phyloP scores from a whole-genome alignment of 169 alveolate species.

The Plasmodium gonderi region DNA sequence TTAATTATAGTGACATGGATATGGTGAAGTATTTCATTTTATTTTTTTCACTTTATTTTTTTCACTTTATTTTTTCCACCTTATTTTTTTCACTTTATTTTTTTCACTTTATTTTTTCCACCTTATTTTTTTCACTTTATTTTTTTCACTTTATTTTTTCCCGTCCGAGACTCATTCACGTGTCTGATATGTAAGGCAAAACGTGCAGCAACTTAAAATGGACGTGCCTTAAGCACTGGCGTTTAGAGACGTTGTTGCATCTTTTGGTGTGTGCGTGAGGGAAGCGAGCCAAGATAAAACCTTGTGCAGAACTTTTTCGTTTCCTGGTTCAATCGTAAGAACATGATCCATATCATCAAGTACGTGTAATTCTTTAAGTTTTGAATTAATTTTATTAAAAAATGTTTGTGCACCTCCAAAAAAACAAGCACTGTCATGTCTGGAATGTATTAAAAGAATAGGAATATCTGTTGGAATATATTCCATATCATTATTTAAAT shows the following conservation, averaged over 20 bases:
- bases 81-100: too few relatives aligned
- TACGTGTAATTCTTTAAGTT: conserved; percentile 7
- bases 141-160: too few relatives aligned
- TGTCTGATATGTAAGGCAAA: too few relatives aligned
- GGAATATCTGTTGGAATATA: conserved; percentile 76
- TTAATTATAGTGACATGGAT: too few relatives aligned
- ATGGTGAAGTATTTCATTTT: too few relatives aligned
- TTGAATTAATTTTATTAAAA: conserved; percentile 18
- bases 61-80: too few relatives aligned
- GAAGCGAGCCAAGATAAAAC: background rate
- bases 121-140: too few relatives aligned
- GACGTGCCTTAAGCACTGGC: background rate
- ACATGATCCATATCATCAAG: conserved; percentile 57
- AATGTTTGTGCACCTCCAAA: conserved; percentile 14
- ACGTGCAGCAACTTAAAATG: too few relatives aligned
- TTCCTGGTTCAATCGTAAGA: conserved; percentile 56
- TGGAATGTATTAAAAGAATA: conserved; percentile 76
- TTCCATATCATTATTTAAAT: conserved; percentile 53
- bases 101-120: too few relatives aligned
- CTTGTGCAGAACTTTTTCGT: conserved; percentile 20
- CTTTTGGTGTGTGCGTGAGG: background rate
- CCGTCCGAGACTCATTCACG: too few relatives aligned
- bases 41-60: too few relatives aligned
- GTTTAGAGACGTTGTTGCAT: background rate
- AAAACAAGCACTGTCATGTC: conserved; percentile 71